phyloP scores from a whole-genome alignment of 768 basidiomycete species.

The Suillus subluteus region DNA sequence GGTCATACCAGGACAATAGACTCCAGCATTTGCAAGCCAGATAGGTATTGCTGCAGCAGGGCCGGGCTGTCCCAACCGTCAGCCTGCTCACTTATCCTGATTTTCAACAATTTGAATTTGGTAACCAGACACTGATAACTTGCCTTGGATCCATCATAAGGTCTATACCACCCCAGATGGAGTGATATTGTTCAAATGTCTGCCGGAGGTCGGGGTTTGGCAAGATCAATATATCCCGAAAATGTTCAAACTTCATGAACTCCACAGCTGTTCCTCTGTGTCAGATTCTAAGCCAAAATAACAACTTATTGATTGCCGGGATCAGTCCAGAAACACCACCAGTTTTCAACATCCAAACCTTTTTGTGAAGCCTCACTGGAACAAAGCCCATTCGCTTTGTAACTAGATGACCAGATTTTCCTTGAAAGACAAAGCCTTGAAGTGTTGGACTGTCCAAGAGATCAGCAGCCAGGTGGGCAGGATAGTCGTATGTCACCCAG shows the following conservation, averaged over 20 bases:
- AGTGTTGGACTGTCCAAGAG: not conserved
- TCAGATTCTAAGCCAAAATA: too few species aligned
- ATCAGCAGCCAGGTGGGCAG: not conserved
- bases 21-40: not conserved
- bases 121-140: not conserved
- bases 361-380: not conserved
- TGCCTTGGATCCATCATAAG: too few species aligned
- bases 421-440: not conserved
- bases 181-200: too few species aligned
- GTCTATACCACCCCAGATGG: too few species aligned
- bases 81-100: not conserved
- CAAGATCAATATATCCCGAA: too few species aligned
- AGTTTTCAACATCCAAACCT: not conserved
- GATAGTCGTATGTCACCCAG: not conserved
- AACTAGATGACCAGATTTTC: not conserved
- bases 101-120: not conserved
- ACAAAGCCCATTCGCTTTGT: not conserved
- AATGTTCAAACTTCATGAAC: too few species aligned
- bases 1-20: not conserved
- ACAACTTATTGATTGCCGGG: too few species aligned
- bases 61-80: not conserved
- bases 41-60: not conserved
- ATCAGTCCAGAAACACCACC: too few species aligned
- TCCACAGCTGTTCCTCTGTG: too few species aligned
- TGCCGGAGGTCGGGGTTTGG: too few species aligned